These are phyloP conservation scores for Alternaria viburni DNA, from an alignment of 2,329 filamentous ascomycete species.

Conservation along the genomic window DNA sequence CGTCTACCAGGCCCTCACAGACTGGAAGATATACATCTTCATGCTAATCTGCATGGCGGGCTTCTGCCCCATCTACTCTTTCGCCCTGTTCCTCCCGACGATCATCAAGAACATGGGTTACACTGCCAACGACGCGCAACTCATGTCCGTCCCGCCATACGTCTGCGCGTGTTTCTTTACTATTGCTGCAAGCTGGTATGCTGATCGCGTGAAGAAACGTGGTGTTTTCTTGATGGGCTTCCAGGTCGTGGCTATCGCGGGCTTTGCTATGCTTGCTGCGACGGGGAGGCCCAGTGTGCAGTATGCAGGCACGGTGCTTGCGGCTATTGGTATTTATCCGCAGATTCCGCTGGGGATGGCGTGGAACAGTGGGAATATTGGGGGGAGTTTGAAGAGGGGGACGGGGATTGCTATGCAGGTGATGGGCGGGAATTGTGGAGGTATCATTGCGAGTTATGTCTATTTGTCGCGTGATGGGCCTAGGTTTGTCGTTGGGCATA, in stretches of 20 bases:
- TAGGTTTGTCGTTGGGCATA: conserved; percentile 55
- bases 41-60: conserved; percentile 50
- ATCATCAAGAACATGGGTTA: conserved; percentile 70
- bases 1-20: conserved; percentile 46
- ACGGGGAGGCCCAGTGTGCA: conserved; percentile 35
- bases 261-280: conserved; percentile 42
- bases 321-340: conserved; percentile 57
- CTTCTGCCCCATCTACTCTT: conserved; percentile 53
- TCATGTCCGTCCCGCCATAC: conserved; percentile 64
- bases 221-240: conserved; percentile 42
- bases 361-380: conserved; percentile 66
- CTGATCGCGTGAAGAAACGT: conserved; percentile 36
- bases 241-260: conserved; percentile 61
- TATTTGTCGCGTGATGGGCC: conserved; percentile 54
- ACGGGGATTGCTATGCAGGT: conserved; percentile 65
- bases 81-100: conserved; percentile 59
- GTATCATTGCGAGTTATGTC: conserved; percentile 66
- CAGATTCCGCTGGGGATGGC: conserved; percentile 63
- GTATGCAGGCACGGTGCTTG: conserved; percentile 44
- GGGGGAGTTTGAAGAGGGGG: conserved; percentile 61
- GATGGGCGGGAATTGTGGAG: conserved; percentile 69
- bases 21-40: conserved; percentile 54
- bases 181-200: conserved; percentile 38
- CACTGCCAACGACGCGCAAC: conserved; percentile 49
- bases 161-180: conserved; percentile 52